A percentile compares a stretch with the other conserved stretches of the same genome.
Conservation (phyloP, 805 yeast genomes). For the Ogataea philodendri region DNA sequence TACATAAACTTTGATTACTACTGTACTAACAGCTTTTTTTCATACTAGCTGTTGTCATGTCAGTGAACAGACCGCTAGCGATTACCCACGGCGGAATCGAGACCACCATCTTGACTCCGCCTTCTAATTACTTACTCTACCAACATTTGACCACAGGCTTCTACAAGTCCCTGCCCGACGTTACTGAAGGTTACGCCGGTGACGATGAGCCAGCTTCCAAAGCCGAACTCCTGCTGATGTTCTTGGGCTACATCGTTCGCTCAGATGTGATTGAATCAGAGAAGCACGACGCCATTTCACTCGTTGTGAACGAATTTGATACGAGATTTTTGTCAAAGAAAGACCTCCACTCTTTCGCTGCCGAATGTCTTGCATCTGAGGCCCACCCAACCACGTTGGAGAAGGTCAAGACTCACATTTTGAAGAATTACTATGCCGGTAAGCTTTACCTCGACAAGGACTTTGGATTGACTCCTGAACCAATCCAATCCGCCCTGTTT, state of each 20-base stretch:
- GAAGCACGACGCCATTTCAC: slow-evolving; percentile 57
- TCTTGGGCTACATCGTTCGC: slow-evolving; percentile 65
- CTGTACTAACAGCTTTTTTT: slow-evolving; percentile 4
- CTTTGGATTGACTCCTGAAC: slow-evolving; percentile 21
- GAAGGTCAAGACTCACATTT: slow-evolving; percentile 67
- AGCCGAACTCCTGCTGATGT: slow-evolving; percentile 79
- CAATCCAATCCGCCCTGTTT: slow-evolving; percentile 44
- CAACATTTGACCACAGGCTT: slow-evolving; percentile 89
- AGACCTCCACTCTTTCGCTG: slow-evolving; percentile 89
- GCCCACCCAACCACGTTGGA: slow-evolving; percentile 60
- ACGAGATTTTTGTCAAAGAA: slow-evolving; percentile 66
- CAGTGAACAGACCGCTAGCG: slow-evolving; percentile 67
- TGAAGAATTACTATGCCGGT: slow-evolving; percentile 68
- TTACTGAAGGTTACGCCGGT: slow-evolving; percentile 79
- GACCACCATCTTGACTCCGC: slow-evolving; percentile 84
- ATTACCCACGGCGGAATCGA: slow-evolving; percentile 85
- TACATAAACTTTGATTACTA: slow-evolving; percentile 8
- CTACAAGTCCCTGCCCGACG: slow-evolving; percentile 68
- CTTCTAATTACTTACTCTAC: slow-evolving; percentile 71
- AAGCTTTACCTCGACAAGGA: slow-evolving; percentile 31
- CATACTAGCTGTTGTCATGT: slow-evolving; percentile 16
- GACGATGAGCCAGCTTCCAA: slow-evolving; percentile 88
- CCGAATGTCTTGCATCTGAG: slow-evolving; percentile 58
- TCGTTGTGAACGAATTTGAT: slow-evolving; percentile 81
- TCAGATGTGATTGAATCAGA: slow-evolving; percentile 30